Conservation (phyloP, 805 yeast genomes). For the Pichia nanzhaoensis region DNA sequence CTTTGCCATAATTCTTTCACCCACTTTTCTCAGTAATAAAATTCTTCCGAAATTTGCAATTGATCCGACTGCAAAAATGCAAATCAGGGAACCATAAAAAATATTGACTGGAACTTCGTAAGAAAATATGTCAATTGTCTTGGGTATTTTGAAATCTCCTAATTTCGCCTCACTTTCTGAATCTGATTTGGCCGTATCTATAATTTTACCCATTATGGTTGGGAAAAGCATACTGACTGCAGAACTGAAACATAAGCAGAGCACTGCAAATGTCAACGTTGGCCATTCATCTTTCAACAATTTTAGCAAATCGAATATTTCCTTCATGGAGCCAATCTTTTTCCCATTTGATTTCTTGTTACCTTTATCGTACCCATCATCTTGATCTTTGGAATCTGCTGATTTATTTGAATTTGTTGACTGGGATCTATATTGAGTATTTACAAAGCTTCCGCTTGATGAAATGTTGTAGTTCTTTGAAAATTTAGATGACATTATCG, state of each 20-base stretch:
- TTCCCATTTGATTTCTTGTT: constrained; percentile 3
- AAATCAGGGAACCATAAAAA: constrained; percentile 57
- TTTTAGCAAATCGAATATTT: constrained; percentile 41
- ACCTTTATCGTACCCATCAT: background rate
- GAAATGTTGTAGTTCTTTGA: no score
- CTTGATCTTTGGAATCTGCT: no score
- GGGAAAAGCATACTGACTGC: constrained; percentile 80
- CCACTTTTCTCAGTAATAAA: constrained; percentile 67
- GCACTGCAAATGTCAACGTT: constrained; percentile 54
- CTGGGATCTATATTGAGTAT: background rate
- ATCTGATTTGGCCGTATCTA: constrained; percentile 54
- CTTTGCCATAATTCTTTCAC: constrained; percentile 83
- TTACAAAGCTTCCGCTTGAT: background rate
- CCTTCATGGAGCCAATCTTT: constrained; percentile 27
- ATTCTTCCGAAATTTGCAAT: constrained; percentile 75
- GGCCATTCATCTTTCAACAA: constrained; percentile 53
- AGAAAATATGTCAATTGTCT: constrained; percentile 20
- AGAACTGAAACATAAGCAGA: constrained; percentile 61
- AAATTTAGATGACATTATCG: no score
- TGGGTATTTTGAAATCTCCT: constrained; percentile 9
- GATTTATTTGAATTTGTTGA: background rate
- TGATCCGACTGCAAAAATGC: constrained; percentile 67
- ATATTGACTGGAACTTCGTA: constrained; percentile 57
- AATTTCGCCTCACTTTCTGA: constrained; percentile 17
- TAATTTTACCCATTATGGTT: constrained; percentile 73